These are phyloP conservation scores for Arachnomyces sp. DNA, from an alignment of 2,329 filamentous ascomycete species.

Conservation along the genomic window DNA sequence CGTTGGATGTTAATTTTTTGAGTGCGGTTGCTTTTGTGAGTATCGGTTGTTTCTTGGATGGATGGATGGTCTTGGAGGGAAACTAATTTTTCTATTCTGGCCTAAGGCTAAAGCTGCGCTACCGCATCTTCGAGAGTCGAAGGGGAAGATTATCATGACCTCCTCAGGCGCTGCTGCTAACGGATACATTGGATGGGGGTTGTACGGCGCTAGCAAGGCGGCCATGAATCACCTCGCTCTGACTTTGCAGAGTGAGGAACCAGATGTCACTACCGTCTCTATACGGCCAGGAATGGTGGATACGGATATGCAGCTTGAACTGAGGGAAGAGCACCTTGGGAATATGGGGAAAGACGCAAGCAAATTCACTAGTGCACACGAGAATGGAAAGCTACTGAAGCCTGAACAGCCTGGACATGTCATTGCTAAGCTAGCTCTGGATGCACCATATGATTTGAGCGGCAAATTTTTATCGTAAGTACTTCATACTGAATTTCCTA, in stretches of 20 bases:
- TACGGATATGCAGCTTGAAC: slow-evolving; percentile 80
- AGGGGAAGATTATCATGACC: slow-evolving; percentile 66
- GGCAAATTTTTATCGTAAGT: slow-evolving; percentile 56
- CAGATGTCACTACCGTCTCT: slow-evolving; percentile 61
- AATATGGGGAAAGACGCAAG: slow-evolving; percentile 52
- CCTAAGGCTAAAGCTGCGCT: slow-evolving; percentile 61
- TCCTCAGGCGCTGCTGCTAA: slow-evolving; percentile 67
- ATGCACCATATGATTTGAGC: slow-evolving; percentile 57
- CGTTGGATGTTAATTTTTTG: slow-evolving; percentile 82
- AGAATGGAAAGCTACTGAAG: slow-evolving; percentile 62
- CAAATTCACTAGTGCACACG: slow-evolving; percentile 62
- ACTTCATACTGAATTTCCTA: neutral
- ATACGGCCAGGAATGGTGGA: slow-evolving; percentile 75
- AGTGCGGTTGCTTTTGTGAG: slow-evolving; percentile 69
- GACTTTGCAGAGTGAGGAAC: slow-evolving; percentile 69
- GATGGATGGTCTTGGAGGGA: neutral
- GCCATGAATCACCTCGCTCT: slow-evolving; percentile 70
- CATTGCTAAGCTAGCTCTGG: slow-evolving; percentile 67
- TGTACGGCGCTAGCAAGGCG: slow-evolving; percentile 76
- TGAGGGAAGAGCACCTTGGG: slow-evolving; percentile 62
- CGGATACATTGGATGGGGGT: slow-evolving; percentile 64
- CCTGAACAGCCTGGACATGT: slow-evolving; percentile 80
- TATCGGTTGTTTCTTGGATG: slow-evolving; percentile 5
- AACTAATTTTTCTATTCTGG: slow-evolving; percentile 11
- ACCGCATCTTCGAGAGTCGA: slow-evolving; percentile 56